Percentiles rank a stretch among this genome's conserved stretches.
These are phyloP conservation scores for Hypericum perforatum DNA, from an alignment of 345 rosid genomes.

Conservation along the genomic window DNA sequence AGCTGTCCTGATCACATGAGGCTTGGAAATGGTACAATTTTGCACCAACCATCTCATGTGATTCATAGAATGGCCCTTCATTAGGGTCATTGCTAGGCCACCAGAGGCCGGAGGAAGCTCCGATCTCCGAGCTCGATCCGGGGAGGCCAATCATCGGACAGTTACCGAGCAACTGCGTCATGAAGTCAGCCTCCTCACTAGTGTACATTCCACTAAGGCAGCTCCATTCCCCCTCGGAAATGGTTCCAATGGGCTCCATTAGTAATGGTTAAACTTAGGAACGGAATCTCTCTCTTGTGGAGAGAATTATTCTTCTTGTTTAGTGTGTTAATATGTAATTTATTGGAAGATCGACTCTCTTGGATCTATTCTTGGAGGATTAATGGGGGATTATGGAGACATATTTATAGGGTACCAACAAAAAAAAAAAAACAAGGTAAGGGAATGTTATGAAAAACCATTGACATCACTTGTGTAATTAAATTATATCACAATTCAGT, in stretches of 20 bases:
- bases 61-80: conserved; percentile 12
- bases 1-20: conserved; percentile 21
- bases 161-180: conserved; percentile 49
- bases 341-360: too few species aligned
- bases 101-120: conserved; percentile 17
- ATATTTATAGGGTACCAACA: too few species aligned
- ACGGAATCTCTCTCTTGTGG: too few species aligned
- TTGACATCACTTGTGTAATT: too few species aligned
- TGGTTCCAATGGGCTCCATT: conserved; percentile 41
- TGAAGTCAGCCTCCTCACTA: conserved; percentile 62
- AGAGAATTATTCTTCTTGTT: too few species aligned
- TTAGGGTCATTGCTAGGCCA: conserved; percentile 32
- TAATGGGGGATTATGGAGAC: too few species aligned
- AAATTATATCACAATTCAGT: too few species aligned
- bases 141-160: conserved; percentile 16
- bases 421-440: too few species aligned
- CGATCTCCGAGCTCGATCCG: conserved; percentile 10
- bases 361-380: too few species aligned
- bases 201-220: conserved; percentile 40
- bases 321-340: too few species aligned
- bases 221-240: conserved; percentile 51
- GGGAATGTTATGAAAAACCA: too few species aligned
- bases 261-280: not conserved
- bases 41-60: too few species aligned
- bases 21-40: conserved; percentile 19